Evolutionary conservation across 2,329 filamentous ascomycete genomes (phyloP).

Genomic region (Drechslera avenae): DNA sequence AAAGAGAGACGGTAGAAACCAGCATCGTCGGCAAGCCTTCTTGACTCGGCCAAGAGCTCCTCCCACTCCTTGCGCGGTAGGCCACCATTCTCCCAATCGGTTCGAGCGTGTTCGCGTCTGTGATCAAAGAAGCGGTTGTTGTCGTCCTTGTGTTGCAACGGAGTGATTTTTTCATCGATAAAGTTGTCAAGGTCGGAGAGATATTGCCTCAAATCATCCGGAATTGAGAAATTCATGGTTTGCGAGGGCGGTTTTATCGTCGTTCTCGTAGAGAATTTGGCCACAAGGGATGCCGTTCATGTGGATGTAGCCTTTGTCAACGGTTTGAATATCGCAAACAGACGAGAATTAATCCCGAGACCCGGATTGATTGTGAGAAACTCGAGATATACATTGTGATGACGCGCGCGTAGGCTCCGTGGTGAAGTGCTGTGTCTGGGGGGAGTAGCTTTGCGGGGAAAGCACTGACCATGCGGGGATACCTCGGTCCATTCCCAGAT

Average conservation of each 20-base stretch:
- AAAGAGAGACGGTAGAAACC: slow-evolving; percentile 66
- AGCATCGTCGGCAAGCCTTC: slow-evolving; percentile 60
- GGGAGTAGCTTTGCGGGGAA: slow-evolving; percentile 23
- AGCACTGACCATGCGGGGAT: slow-evolving; percentile 18
- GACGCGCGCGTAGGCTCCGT: slow-evolving; percentile 30
- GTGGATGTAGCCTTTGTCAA: slow-evolving; percentile 1
- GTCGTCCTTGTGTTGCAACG: slow-evolving; percentile 61
- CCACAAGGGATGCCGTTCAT: neutral
- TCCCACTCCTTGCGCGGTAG: slow-evolving; percentile 66
- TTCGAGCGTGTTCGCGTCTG: slow-evolving; percentile 65
- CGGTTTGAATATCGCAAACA: slow-evolving; percentile 2
- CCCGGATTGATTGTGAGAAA: slow-evolving; percentile 11
- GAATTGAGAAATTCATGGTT: slow-evolving; percentile 56
- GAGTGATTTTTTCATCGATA: slow-evolving; percentile 60
- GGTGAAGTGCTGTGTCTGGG: slow-evolving; percentile 16
- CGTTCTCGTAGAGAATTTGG: neutral
- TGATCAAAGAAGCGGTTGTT: slow-evolving; percentile 71
- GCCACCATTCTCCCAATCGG: slow-evolving; percentile 64
- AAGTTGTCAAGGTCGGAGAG: slow-evolving; percentile 61
- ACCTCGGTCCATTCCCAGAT: slow-evolving; percentile 2
- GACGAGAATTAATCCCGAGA: neutral
- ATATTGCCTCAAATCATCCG: slow-evolving; percentile 56
- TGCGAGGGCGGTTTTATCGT: slow-evolving; percentile 8
- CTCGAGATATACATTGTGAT: slow-evolving; percentile 29
- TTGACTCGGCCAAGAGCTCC: slow-evolving; percentile 56